Conservation (phyloP, 2,329 filamentous ascomycete species). For the Nemania serpens region DNA sequence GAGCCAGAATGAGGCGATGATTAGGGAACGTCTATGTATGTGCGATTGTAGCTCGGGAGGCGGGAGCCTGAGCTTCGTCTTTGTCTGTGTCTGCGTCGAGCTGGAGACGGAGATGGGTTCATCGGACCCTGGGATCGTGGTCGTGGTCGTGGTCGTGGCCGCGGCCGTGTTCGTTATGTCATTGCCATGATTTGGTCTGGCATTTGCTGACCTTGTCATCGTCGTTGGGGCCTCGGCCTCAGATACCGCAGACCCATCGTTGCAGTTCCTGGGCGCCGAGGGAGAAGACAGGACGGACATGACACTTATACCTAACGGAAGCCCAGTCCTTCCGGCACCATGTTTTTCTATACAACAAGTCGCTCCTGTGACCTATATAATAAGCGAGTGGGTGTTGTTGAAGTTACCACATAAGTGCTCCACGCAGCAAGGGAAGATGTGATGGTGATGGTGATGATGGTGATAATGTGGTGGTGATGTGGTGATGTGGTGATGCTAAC, state of each 20-base stretch:
- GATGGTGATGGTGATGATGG: too few relatives aligned
- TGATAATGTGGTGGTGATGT: too few relatives aligned
- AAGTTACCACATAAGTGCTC: neutral
- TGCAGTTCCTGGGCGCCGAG: constrained; percentile 13
- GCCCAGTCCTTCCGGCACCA: constrained; percentile 10
- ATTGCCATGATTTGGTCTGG: neutral
- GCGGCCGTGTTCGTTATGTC: neutral
- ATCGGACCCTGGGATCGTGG: constrained; percentile 1
- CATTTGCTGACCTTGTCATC: neutral
- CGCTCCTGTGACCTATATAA: neutral
- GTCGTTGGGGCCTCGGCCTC: constrained; percentile 1
- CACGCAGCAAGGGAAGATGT: too few relatives aligned
- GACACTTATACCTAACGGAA: constrained; percentile 9
- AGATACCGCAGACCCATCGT: constrained; percentile 10
- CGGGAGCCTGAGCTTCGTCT: constrained; percentile 50
- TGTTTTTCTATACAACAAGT: constrained; percentile 10
- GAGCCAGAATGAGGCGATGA: constrained; percentile 89
- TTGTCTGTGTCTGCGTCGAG: constrained; percentile 12
- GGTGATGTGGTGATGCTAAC: too few relatives aligned
- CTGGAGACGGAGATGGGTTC: neutral
- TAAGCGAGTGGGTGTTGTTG: neutral
- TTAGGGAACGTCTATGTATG: constrained; percentile 69
- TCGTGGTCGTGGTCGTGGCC: neutral
- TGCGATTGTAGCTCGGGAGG: constrained; percentile 77
- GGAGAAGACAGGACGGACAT: constrained; percentile 17